Evolutionary conservation across 2,329 filamentous ascomycete species (phyloP), one percentile per base, ranked within the genome.

Genomic region (Aspergillus sp.): DNA sequence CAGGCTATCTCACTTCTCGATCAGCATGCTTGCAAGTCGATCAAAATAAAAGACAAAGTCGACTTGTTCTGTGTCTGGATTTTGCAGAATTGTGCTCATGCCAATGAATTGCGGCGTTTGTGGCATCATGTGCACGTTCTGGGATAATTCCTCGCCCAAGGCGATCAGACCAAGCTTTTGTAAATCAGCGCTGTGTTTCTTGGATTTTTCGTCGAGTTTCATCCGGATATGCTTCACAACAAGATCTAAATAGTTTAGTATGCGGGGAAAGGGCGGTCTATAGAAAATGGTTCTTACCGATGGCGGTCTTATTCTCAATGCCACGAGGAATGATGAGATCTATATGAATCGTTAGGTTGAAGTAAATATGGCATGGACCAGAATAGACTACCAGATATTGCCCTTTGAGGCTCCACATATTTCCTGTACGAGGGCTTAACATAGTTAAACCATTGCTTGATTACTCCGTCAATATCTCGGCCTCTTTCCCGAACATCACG

Each of bases 1-100:
- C 19, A 19, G n/a, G 26, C 7, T 12, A 44, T 44, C 53, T 45
- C 69, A 77, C 61, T 71, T 78, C 66, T 97, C 91, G 41, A 97
- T 80, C 28, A 97, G 75, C 44, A 96, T 74, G n/a, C 86, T 81
- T 2, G 87, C 82, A 34, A 97, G 74, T 34, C 93, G 81, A 67
- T 98, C 89, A 66, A 97, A 96, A 69, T 97, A 97, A 69, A 97
- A 97, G 52, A 95, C 88, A 64, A 96, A 97, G 57, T 97, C 90
- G 62, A 95, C 91, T 38, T 87, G 79, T 5, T 78, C 74, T 0
- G 88, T 91, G 42, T 82, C 78, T 12, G 86, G 84, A 57, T 93
- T 79, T 61, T 94, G 85, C 36, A 98, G 80, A 47, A 96, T 86
- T 0, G 90, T 96, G 64, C 88, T 90, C 79, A 98, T 95, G 41